These are phyloP conservation scores for Zygotorulaspora danielsina DNA, from an alignment of 805 yeast species.

Conservation along the genomic window DNA sequence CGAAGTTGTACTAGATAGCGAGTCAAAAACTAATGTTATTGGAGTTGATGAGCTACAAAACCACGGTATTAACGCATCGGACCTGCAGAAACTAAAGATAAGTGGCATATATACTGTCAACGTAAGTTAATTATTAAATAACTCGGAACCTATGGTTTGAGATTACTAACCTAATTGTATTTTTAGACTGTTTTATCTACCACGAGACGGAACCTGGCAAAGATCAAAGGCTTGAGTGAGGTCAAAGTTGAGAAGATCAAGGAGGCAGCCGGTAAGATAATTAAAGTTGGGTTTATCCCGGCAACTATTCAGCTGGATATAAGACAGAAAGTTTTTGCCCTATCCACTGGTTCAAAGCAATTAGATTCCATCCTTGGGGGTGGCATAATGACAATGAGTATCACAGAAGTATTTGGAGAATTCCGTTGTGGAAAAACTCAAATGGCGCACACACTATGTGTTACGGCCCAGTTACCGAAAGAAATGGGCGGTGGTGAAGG, in stretches of 20 bases:
- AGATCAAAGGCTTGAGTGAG: slow-evolving; percentile 69
- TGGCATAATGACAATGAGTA: slow-evolving; percentile 70
- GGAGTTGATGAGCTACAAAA: slow-evolving; percentile 52
- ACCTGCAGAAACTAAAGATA: slow-evolving; percentile 60
- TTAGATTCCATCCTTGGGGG: slow-evolving; percentile 69
- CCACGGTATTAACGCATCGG: slow-evolving; percentile 68
- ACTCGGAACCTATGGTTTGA: not conserved
- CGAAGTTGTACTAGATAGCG: slow-evolving; percentile 21
- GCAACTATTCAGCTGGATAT: slow-evolving; percentile 66
- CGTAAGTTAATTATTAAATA: slow-evolving; percentile 41
- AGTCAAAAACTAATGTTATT: slow-evolving; percentile 29
- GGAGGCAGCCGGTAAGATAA: slow-evolving; percentile 63
- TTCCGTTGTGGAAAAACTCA: slow-evolving; percentile 82
- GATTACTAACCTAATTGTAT: not conserved
- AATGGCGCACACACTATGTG: slow-evolving; percentile 72
- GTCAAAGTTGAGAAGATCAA: slow-evolving; percentile 74
- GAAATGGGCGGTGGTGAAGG: slow-evolving; percentile 78
- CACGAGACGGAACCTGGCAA: slow-evolving; percentile 58
- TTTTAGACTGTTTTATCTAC: slow-evolving; percentile 50
- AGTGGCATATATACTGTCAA: slow-evolving; percentile 66
- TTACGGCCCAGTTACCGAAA: slow-evolving; percentile 67
- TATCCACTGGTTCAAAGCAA: slow-evolving; percentile 70
- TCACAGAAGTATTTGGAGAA: slow-evolving; percentile 77
- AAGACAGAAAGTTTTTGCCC: slow-evolving; percentile 56
- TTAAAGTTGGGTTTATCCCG: slow-evolving; percentile 66